Evolutionary conservation across 345 rosid species (phyloP).

Genomic region (Erodium maritimum): DNA sequence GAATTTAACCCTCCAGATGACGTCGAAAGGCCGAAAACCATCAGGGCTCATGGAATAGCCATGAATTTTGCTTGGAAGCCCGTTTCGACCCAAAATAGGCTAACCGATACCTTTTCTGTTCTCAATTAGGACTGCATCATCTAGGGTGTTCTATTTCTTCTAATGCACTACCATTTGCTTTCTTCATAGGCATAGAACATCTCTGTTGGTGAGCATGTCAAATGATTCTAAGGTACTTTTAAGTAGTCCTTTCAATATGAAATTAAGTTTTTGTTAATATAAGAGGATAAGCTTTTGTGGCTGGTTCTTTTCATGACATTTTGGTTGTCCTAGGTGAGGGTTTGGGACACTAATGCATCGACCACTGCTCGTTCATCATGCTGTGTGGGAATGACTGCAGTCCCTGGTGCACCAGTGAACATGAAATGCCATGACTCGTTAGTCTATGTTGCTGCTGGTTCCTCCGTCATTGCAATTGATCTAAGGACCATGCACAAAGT

Average conservation of each 20-base stretch:
- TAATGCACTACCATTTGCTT: neutral
- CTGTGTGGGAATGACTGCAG: conserved; percentile 55
- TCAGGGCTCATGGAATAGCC: too few species aligned
- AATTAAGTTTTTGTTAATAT: too few species aligned
- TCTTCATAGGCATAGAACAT: conserved; percentile 32
- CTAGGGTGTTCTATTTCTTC: conserved; percentile 1
- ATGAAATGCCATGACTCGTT: conserved; percentile 50
- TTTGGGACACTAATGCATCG: conserved; percentile 51
- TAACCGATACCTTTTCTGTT: too few species aligned
- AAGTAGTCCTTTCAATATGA: neutral
- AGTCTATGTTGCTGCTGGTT: conserved; percentile 58
- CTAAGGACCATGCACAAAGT: conserved; percentile 60
- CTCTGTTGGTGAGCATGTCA: conserved; percentile 45
- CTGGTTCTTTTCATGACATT: conserved; percentile 2
- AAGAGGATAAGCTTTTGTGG: neutral
- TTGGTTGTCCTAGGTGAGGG: conserved; percentile 33
- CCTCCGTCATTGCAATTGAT: conserved; percentile 40
- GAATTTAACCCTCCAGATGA: too few species aligned
- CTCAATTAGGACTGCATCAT: too few species aligned
- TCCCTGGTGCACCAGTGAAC: conserved; percentile 33
- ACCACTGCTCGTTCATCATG: conserved; percentile 45
- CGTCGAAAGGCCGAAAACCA: too few species aligned
- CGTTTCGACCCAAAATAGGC: too few species aligned
- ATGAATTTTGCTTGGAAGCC: too few species aligned
- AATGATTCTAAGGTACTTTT: conserved; percentile 49